Evolutionary conservation across 2,329 filamentous ascomycete genomes (phyloP), one percentile per base, ranked within the genome.

Genomic region (Aspergillus neoniger): DNA sequence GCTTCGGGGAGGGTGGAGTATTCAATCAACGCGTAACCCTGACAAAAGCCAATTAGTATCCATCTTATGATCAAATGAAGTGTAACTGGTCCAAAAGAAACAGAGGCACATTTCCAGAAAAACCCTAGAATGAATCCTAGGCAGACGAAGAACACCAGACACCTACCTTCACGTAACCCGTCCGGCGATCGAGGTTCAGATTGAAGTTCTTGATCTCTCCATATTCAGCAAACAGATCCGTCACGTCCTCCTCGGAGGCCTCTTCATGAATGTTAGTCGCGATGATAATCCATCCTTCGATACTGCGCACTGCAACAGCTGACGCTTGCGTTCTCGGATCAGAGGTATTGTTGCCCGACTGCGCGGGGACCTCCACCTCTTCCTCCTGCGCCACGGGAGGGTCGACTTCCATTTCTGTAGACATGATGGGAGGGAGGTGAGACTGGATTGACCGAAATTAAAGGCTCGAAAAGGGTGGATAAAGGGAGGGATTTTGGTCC

Each of bases 231-330:
- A 89, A 89, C 68, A 88, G 74, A 67, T 89, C 86, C 57, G 84
- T 85, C 25, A 89, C 75, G 64, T 88, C 86, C 74, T 89, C 86
- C 72, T 89, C 86, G n/a, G 81, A 84, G 9, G 86, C 85, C 71
- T 89, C 86, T 70, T 88, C 86, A 67, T 89, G 86, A 38, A 89
- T 85, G 65, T 89, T 88, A n/a, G 86, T 87, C 57, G 82, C 86
- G n/a, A 88, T 82, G 63, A 89, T 81, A 72, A 89, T 88, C 86
- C 86, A 89, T 64, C 86, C 86, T 72, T 89, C 86, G 67, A 89
- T 88, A 68, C 84, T 87, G 72, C 86, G 85, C 49, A 89, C 86
- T 8, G 86, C 86, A 76, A 81, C 80, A 25, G 80, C 79, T 60
- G 76, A 77, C 19, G 77, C 68, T 30, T 76, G 68, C 50, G 80